These are phyloP conservation scores for Cucurbita maxima DNA, from an alignment of 306 rosid species.

Conservation along the genomic window DNA sequence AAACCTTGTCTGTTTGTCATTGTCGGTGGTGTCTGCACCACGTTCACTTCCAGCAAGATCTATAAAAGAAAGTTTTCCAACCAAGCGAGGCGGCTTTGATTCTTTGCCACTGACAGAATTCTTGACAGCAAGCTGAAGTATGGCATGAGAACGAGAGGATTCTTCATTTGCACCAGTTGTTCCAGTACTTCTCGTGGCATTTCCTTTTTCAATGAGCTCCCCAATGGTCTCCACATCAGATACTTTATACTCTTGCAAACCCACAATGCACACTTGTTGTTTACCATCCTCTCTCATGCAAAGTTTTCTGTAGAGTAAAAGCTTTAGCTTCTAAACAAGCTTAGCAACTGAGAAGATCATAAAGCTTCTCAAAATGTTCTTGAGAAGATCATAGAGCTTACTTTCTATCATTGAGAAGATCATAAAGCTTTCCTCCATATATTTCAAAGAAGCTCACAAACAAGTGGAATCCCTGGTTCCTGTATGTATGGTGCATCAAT, in stretches of 20 bases:
- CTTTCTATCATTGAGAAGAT: constrained; percentile 93
- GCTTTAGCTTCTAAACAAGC: constrained; percentile 10
- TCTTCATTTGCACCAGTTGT: constrained; percentile 99
- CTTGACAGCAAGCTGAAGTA: constrained; percentile 95
- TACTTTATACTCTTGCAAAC: constrained; percentile 87
- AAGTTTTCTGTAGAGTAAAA: constrained; percentile 61
- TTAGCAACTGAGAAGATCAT: constrained; percentile 42
- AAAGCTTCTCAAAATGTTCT: constrained; percentile 95
- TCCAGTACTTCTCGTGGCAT: constrained; percentile 85
- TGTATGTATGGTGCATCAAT: constrained; percentile 90
- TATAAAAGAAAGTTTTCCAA: constrained; percentile 94
- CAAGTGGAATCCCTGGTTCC: constrained; percentile 81
- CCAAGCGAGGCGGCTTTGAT: constrained; percentile 76
- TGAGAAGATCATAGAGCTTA: constrained; percentile 85
- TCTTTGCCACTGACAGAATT: constrained; percentile 68
- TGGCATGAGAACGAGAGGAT: constrained; percentile 97
- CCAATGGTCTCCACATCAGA: constrained; percentile 88
- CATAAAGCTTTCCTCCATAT: constrained; percentile 93
- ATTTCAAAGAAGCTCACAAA: constrained; percentile 97
- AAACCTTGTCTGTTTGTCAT: constrained; percentile 93
- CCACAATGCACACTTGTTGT: constrained; percentile 96
- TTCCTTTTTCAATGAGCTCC: constrained; percentile 92
- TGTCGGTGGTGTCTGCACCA: constrained; percentile 99
- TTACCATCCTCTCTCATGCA: constrained; percentile 98
- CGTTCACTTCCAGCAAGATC: constrained; percentile 99